Evolutionary conservation across 106 monocot species (phyloP).

Genomic region (Allium cepa): DNA sequence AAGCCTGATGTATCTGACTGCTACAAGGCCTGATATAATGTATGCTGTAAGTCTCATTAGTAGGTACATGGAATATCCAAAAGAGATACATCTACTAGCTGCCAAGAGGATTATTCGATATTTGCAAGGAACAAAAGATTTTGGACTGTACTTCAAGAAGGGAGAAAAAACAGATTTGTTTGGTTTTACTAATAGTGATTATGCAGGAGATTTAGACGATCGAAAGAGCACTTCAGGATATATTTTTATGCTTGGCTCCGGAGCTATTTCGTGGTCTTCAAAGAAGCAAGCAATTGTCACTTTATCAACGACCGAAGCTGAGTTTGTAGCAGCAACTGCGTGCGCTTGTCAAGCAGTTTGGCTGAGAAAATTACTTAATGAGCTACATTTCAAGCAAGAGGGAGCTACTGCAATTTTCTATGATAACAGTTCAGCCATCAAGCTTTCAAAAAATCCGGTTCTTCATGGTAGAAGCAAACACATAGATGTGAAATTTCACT

Average conservation of each 20-base stretch:
- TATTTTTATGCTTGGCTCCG: not conserved
- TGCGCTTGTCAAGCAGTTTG: constrained; percentile 6
- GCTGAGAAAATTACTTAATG: not conserved
- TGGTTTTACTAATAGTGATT: not conserved
- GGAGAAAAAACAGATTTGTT: not conserved
- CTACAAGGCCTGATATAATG: not conserved
- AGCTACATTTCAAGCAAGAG: not conserved
- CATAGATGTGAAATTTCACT: constrained; percentile 1
- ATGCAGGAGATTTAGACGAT: not conserved
- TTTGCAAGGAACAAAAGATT: no score
- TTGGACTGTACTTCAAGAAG: no score
- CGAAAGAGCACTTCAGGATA: not conserved
- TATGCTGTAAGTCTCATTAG: not conserved
- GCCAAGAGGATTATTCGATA: not conserved
- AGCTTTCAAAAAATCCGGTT: constrained; percentile 3
- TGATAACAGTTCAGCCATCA: constrained; percentile 6
- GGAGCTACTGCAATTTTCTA: not conserved
- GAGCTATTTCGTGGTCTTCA: constrained; percentile 1
- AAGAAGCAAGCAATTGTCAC: not conserved
- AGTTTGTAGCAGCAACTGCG: not conserved
- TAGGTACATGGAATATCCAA: not conserved
- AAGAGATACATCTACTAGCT: not conserved
- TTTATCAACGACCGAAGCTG: not conserved
- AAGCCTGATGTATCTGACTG: not conserved
- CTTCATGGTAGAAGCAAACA: not conserved